phyloP scores from a whole-genome alignment of 306 rosid species.

The Quercus ilex region DNA sequence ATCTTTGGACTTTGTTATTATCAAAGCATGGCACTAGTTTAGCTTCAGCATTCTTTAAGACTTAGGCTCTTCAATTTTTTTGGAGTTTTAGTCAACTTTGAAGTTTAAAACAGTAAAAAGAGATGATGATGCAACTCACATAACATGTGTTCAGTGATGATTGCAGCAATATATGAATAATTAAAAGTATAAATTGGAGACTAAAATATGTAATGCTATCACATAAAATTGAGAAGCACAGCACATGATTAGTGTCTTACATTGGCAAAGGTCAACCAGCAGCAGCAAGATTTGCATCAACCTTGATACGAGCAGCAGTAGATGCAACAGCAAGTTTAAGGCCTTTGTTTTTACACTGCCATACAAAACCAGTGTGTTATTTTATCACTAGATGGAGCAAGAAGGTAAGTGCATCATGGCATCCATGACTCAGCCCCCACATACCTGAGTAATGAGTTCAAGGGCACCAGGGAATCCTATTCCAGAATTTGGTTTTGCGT shows the following conservation, averaged over 20 bases:
- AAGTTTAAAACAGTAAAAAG: too few relatives aligned
- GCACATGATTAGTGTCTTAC: slow-evolving; percentile 42
- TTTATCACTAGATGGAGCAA: slow-evolving; percentile 24
- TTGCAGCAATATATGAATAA: too few relatives aligned
- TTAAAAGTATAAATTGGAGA: too few relatives aligned
- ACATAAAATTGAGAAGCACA: slow-evolving; percentile 6
- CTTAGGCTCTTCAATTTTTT: too few relatives aligned
- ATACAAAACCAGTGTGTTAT: slow-evolving; percentile 11
- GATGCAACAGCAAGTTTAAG: slow-evolving; percentile 99
- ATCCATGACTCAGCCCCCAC: neutral
- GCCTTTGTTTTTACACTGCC: slow-evolving; percentile 85
- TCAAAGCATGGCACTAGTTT: too few relatives aligned
- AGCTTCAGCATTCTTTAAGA: too few relatives aligned
- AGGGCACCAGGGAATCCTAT: slow-evolving; percentile 95
- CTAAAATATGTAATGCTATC: neutral
- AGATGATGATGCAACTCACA: too few relatives aligned
- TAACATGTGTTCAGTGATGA: too few relatives aligned
- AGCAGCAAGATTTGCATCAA: slow-evolving; percentile 91
- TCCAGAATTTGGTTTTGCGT: slow-evolving; percentile 91
- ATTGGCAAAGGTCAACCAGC: slow-evolving; percentile 76
- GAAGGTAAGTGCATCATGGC: slow-evolving; percentile 20
- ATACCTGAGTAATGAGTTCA: slow-evolving; percentile 87
- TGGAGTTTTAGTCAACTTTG: too few relatives aligned
- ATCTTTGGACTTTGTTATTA: too few relatives aligned
- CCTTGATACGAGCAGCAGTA: slow-evolving; percentile 96